phyloP scores from a whole-genome alignment of 2,329 filamentous ascomycete species.

The Macrophomina tecta region DNA sequence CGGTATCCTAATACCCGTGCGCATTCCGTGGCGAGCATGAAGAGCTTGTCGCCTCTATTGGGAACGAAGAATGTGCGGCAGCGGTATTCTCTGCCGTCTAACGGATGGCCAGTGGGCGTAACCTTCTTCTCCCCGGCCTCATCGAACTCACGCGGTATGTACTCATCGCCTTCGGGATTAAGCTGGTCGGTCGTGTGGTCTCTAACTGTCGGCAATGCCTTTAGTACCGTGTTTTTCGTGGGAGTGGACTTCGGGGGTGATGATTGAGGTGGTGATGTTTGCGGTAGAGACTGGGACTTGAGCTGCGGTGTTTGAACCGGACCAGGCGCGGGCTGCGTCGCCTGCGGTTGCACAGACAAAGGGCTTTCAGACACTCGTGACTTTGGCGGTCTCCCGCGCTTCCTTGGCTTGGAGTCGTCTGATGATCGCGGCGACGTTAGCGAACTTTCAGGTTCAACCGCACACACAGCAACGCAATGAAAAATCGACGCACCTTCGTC shows the following conservation, averaged over 20 bases:
- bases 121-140: constrained; percentile 96
- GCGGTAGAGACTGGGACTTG: constrained; percentile 56
- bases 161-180: constrained; percentile 87
- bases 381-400: constrained; percentile 67
- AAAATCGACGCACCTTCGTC: constrained; percentile 37
- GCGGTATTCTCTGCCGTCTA: constrained; percentile 84
- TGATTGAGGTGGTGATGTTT: constrained; percentile 62
- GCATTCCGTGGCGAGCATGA: constrained; percentile 98
- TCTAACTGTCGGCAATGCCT: constrained; percentile 91
- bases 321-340: constrained; percentile 56
- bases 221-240: constrained; percentile 78
- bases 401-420: constrained; percentile 45
- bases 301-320: constrained; percentile 61
- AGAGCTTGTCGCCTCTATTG: constrained; percentile 88
- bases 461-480: background rate
- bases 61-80: constrained; percentile 94
- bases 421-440: constrained; percentile 20
- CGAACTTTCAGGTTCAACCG: background rate
- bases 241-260: constrained; percentile 80
- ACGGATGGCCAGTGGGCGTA: constrained; percentile 77
- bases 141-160: constrained; percentile 90
- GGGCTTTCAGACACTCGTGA: constrained; percentile 63
- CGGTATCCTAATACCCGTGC: constrained; percentile 91
- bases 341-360: constrained; percentile 57
- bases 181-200: constrained; percentile 98